Base-by-base conservation (phyloP, 495 filamentous ascomycete genomes). In the Baudoinia panamericana region DNA sequence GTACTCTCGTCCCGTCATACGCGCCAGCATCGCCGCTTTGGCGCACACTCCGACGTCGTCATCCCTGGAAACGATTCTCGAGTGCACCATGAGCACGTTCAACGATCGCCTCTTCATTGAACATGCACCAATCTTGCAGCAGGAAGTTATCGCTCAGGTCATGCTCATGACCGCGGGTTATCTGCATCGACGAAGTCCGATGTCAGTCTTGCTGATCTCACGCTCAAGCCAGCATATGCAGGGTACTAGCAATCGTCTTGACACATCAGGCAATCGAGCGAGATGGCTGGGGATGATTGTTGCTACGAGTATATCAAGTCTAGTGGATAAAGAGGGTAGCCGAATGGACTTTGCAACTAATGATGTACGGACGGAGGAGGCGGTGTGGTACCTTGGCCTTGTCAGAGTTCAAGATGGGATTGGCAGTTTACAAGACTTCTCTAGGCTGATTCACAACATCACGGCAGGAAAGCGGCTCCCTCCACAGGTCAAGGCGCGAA, bases 281-380 rank as follows among this genome's bases (percentile, higher is more conserved):
- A 73, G 90, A 3, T 82, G 87, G 40, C 67, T 99, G 3, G 92
- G 90, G 0, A 94, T 99, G 82, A 65, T 83, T 4, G 74, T 94
- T 30, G 90, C 82, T 2, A 85, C 80, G 34, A 73, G 76, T 0
- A 71, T 96, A 11, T 94, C 86, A 0, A 65, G 70, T 15, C 67
- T 99, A 1, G 73, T 90, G 4, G 85, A 96, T 52, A 73, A 76
- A 44, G 71, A 72, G 18, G 78, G 67, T 1, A 80, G 78, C 37
- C 68, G 65, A 38, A 76, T 96, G 58, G 74, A 76, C 39, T 96
- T 99, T 53, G 74, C 82, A n/a, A 65, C 82, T 45, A 82, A 90
- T 41, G 87, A 87, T 45, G 76, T 78, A 55, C 65, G 72, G 10
- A 73, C 69, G 15, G 66, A 69, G 4, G 85, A 93, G 54, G 82